Evolutionary conservation across 2,329 filamentous ascomycete genomes (phyloP).

Genomic region (Aciculosporium take): DNA sequence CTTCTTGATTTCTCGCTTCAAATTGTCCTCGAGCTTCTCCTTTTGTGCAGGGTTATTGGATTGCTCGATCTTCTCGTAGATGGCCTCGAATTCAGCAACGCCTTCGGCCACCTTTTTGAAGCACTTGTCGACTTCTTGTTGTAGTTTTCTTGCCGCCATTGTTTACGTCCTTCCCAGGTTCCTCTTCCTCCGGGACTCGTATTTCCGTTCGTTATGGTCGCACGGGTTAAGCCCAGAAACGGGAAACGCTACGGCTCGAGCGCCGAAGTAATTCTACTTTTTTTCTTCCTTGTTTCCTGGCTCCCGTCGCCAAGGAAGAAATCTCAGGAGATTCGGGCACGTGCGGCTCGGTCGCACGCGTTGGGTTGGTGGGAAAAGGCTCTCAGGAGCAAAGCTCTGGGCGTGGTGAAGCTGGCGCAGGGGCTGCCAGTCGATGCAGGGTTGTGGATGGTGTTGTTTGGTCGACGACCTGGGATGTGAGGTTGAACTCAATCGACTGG

Average conservation of each 20-base stretch:
- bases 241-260: neutral
- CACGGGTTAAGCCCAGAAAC: neutral
- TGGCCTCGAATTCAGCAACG: conserved; percentile 78
- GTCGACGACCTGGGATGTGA: neutral
- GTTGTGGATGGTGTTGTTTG: conserved; percentile 3
- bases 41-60: conserved; percentile 89
- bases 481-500: conserved; percentile 5
- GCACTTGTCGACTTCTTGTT: conserved; percentile 97
- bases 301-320: neutral
- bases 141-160: conserved; percentile 93
- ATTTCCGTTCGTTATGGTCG: neutral
- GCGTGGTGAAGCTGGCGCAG: neutral
- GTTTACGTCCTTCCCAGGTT: conserved; percentile 16
- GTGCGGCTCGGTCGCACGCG: conserved; percentile 1
- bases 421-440: neutral
- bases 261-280: neutral
- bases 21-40: conserved; percentile 93
- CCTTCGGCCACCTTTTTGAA: conserved; percentile 98
- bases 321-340: neutral
- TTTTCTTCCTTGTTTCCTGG: neutral
- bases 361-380: neutral
- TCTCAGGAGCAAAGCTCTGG: neutral
- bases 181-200: neutral
- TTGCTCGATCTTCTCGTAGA: conserved; percentile 95
- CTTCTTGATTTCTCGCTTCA: conserved; percentile 99